These are phyloP conservation scores for Coniferiporia sulphurascens DNA, from an alignment of 1,284 basidiomycete genomes.

Conservation along the genomic window DNA sequence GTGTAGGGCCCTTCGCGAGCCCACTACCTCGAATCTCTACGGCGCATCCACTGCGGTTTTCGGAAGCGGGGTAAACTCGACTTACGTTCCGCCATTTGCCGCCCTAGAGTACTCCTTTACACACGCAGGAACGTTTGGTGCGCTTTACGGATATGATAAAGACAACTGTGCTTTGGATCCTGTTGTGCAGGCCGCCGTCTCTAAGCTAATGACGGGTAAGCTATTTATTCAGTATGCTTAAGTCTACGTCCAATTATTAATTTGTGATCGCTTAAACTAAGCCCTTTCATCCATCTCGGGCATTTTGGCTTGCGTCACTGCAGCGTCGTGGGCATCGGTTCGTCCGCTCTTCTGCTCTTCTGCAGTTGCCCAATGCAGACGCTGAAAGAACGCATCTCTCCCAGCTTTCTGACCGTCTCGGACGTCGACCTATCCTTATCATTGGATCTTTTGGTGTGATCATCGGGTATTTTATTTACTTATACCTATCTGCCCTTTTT, in stretches of 20 bases:
- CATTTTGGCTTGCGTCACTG: slow-evolving; percentile 66
- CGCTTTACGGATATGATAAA: background rate
- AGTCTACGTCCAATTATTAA: slow-evolving; percentile 1
- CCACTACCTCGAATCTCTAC: slow-evolving; percentile 19
- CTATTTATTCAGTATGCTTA: slow-evolving; percentile 24
- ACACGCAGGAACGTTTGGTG: too few relatives aligned
- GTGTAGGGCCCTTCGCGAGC: slow-evolving; percentile 51
- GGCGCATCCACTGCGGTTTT: background rate
- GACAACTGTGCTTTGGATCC: slow-evolving; percentile 62
- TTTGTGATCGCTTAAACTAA: slow-evolving; percentile 23
- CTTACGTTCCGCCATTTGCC: background rate
- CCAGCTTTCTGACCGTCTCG: slow-evolving; percentile 75
- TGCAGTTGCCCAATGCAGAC: background rate
- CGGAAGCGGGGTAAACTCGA: background rate
- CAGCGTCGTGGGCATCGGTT: slow-evolving; percentile 82
- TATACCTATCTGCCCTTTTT: background rate
- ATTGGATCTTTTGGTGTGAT: slow-evolving; percentile 61
- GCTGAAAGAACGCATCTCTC: background rate
- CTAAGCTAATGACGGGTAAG: slow-evolving; percentile 48
- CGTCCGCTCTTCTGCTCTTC: slow-evolving; percentile 25
- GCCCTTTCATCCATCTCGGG: slow-evolving; percentile 69
- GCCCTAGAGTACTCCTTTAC: background rate
- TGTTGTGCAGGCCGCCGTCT: slow-evolving; percentile 65
- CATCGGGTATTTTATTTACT: slow-evolving; percentile 32
- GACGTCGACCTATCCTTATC: slow-evolving; percentile 64